These are phyloP conservation scores for Pogostemon cablin DNA, from an alignment of 257 asterid species.

Conservation along the genomic window DNA sequence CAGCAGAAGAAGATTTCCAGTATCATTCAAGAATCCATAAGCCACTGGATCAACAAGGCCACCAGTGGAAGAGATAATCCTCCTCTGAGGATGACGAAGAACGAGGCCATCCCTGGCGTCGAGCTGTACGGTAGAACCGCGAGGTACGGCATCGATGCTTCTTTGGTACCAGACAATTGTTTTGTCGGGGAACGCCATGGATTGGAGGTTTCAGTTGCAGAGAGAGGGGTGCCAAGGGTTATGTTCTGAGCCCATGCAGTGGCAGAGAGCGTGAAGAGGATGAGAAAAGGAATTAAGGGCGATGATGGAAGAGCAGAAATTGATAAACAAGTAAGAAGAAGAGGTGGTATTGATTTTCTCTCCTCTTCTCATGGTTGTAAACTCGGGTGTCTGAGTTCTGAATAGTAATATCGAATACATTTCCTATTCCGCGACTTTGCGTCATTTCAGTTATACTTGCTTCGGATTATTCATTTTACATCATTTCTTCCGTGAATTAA, in stretches of 20 bases:
- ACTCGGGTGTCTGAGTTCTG: too few relatives aligned
- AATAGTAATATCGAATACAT: too few relatives aligned
- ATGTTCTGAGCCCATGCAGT: conserved; percentile 39
- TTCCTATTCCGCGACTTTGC: too few relatives aligned
- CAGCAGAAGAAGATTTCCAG: conserved; percentile 55
- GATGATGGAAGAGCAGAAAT: too few relatives aligned
- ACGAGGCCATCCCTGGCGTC: conserved; percentile 39
- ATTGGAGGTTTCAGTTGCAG: conserved; percentile 36
- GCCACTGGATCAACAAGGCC: conserved; percentile 26
- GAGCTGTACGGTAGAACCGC: conserved; percentile 44
- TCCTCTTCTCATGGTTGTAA: too few relatives aligned
- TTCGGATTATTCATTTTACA: too few relatives aligned
- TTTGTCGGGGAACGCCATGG: conserved; percentile 57
- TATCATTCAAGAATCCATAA: conserved; percentile 49
- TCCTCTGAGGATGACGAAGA: conserved; percentile 44
- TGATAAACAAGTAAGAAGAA: too few relatives aligned
- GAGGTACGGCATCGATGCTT: conserved; percentile 36
- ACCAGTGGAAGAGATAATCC: conserved; percentile 28
- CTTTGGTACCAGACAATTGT: conserved; percentile 57
- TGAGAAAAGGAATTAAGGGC: too few relatives aligned
- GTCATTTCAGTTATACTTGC: too few relatives aligned
- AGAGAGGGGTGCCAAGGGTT: conserved; percentile 31
- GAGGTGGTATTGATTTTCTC: too few relatives aligned
- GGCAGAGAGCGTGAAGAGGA: conserved; percentile 29
- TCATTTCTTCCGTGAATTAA: too few relatives aligned